Evolutionary conservation across 768 basidiomycete genomes (phyloP).

Genomic region (Hirschioporus abietinus): DNA sequence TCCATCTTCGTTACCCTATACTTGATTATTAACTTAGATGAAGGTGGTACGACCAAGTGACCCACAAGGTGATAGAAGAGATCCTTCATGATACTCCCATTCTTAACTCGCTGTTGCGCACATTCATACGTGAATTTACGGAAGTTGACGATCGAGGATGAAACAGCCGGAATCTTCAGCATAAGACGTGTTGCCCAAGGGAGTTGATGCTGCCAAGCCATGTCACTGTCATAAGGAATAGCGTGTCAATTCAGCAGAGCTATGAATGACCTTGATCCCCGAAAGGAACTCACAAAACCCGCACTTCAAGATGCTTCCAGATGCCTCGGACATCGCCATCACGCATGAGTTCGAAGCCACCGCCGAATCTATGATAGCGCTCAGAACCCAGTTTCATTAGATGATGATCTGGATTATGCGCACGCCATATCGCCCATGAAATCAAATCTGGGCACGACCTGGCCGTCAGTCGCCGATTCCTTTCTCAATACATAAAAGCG

Average conservation of each 20-base stretch:
- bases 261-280: background rate
- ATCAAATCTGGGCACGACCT: slow-evolving; percentile 24
- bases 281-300: slow-evolving; percentile 34
- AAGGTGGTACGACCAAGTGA: background rate
- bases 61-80: slow-evolving; percentile 42
- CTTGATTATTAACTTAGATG: background rate
- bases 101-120: slow-evolving; percentile 3
- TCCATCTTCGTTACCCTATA: slow-evolving; percentile 38
- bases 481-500: background rate
- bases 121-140: slow-evolving; percentile 23
- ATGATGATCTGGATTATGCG: slow-evolving; percentile 5
- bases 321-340: slow-evolving; percentile 37
- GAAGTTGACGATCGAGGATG: background rate
- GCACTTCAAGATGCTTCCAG: slow-evolving; percentile 39
- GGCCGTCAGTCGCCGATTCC: background rate
- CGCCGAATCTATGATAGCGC: slow-evolving; percentile 27
- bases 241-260: background rate
- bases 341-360: slow-evolving; percentile 32
- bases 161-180: background rate
- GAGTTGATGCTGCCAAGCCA: slow-evolving; percentile 39
- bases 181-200: slow-evolving; percentile 35
- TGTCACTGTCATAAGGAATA: slow-evolving; percentile 25
- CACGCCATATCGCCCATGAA: slow-evolving; percentile 37
- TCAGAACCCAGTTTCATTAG: background rate
- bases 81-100: slow-evolving; percentile 8